Base-by-base conservation (phyloP, 2,329 filamentous ascomycete genomes). In the Pseudogymnoascus sp. region DNA sequence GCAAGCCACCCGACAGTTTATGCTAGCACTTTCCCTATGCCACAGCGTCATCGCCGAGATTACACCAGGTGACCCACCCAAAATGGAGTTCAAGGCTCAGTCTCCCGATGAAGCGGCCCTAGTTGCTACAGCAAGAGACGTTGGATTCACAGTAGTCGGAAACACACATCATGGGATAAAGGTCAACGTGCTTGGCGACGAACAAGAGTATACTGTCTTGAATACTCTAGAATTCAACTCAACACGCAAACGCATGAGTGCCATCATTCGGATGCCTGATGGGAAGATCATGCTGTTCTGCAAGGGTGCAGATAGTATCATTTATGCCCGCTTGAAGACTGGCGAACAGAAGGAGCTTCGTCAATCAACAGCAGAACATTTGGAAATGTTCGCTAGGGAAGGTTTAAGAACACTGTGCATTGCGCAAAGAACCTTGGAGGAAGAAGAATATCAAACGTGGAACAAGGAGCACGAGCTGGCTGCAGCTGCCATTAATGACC, bases 161-260 rank as follows among this genome's bases (percentile, higher is more conserved):
- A 85, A 87, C 65, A 86, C 88, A 2, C 82, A 85, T 38, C 90
- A 96, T 66, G 90, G 91, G 61, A 89, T 99, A 66, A 85, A 90
- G 61, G 73, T 99, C 62, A 96, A 96, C 68, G 82, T 96, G 6
- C 84, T 96, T 79, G 96, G 95, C 59, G 83, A 92, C 70, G 92
- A 97, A 69, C 84, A 86, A 56, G 86, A 88, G 66, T 99, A 95
- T 74, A 87, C 86, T 14, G 88, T 99, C 33, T 83, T 99, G 59
- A 97, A 96, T 76, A 96, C 90, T 0, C 87, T 99, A 38, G 95
- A 99, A 74, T 99, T 99, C 80, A 97, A 97, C 74, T 97, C 93
- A 0, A 92, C 89, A 47, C 85, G 95, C 71, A 99, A 99, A 78
- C 86, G 95, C 68, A 99, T 99, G 95, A 97, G 93, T 76, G 91